These are phyloP conservation scores for Crithidia thermophila DNA, from an alignment of 208 protist genomes.

Conservation along the genomic window DNA sequence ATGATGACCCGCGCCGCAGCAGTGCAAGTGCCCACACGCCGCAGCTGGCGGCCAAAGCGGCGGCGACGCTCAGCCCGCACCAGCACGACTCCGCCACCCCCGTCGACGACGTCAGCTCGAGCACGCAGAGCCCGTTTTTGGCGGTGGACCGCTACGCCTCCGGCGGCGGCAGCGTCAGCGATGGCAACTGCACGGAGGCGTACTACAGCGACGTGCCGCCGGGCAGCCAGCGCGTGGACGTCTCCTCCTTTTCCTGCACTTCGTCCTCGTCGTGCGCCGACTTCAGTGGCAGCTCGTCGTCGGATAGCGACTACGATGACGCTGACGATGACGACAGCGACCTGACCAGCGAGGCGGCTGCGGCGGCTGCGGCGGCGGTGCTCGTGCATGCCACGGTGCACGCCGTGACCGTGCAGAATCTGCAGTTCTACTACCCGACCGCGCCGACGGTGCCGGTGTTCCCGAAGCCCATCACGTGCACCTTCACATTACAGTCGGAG, in stretches of 20 bases:
- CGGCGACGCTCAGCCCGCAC: background rate
- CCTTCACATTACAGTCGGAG: constrained; percentile 19
- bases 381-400: constrained; percentile 25
- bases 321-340: background rate
- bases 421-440: constrained; percentile 73
- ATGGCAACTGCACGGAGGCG: constrained; percentile 5
- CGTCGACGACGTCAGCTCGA: background rate
- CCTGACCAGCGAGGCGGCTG: constrained; percentile 11
- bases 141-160: constrained; percentile 2
- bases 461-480: constrained; percentile 21
- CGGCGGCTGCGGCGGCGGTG: constrained; percentile 14
- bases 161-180: constrained; percentile 10
- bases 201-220: constrained; percentile 4
- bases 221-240: background rate
- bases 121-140: constrained; percentile 1
- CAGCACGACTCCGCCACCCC: background rate
- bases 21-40: too few species aligned
- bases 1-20: too few species aligned
- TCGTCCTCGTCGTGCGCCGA: background rate
- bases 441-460: constrained; percentile 70
- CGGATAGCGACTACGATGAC: background rate
- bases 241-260: background rate
- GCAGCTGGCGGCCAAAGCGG: too few species aligned
- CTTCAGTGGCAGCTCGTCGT: background rate
- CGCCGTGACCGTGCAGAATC: constrained; percentile 23